Evolutionary conservation across 2,329 filamentous ascomycete genomes (phyloP).

Genomic region (Scedosporium dehoogii): DNA sequence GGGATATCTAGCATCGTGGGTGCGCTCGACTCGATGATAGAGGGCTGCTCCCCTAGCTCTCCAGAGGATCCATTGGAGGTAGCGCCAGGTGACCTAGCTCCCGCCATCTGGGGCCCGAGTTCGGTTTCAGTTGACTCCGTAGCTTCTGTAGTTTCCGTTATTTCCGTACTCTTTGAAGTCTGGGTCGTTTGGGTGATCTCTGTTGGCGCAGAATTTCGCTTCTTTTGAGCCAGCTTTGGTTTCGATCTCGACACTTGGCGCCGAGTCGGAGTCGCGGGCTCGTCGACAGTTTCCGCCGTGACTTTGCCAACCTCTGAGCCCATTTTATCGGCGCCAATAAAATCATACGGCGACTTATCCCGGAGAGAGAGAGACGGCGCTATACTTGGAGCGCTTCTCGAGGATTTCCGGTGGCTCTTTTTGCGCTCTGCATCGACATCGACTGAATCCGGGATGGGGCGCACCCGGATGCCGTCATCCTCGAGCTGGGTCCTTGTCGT

Average conservation of each 20-base stretch:
- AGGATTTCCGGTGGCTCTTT: slow-evolving; percentile 1
- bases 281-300: not conserved
- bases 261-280: slow-evolving; percentile 8
- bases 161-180: not conserved
- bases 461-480: slow-evolving; percentile 35
- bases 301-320: not conserved
- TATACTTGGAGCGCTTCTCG: not conserved
- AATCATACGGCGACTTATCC: slow-evolving; percentile 5
- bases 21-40: not conserved
- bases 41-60: not conserved
- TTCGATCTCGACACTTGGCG: not conserved
- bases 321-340: not conserved
- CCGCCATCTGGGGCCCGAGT: not conserved
- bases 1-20: slow-evolving; percentile 49
- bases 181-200: not conserved
- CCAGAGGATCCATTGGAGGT: not conserved
- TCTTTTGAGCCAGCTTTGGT: not conserved
- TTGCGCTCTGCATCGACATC: not conserved
- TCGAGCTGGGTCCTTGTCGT: slow-evolving; percentile 4
- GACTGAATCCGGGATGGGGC: slow-evolving; percentile 19
- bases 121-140: not conserved
- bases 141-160: not conserved
- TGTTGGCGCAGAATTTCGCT: not conserved
- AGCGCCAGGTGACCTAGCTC: not conserved
- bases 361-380: not conserved